Conservation (phyloP, 2,329 filamentous ascomycete species). For the Alternaria sp. region DNA sequence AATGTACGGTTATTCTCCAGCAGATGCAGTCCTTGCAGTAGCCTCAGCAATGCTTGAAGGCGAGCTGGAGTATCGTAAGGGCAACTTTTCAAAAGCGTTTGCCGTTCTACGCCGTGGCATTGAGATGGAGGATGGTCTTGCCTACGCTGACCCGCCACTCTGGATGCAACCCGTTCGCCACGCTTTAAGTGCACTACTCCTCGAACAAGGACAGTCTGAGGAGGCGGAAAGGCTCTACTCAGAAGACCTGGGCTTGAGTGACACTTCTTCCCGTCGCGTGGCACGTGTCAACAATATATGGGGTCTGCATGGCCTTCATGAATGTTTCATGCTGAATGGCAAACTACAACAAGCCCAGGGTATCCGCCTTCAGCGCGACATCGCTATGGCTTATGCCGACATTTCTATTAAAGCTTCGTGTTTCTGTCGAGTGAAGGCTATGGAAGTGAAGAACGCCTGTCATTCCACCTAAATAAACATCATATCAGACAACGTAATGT, state of each 20-base stretch:
- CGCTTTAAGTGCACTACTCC: conserved; percentile 6
- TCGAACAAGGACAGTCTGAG: conserved; percentile 9
- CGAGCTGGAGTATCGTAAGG: conserved; percentile 5
- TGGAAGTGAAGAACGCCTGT: no score
- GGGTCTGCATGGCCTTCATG: conserved; percentile 7
- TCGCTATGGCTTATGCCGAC: neutral
- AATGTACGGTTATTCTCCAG: no score
- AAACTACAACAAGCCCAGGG: neutral
- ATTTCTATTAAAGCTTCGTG: neutral
- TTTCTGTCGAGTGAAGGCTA: neutral
- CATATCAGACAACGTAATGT: neutral
- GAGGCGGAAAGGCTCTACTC: neutral
- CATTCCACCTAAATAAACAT: no score
- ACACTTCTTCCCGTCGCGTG: conserved; percentile 1
- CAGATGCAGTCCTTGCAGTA: no score
- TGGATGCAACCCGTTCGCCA: conserved; percentile 17
- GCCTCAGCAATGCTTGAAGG: conserved; percentile 4
- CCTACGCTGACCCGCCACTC: neutral
- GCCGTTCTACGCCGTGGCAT: neutral
- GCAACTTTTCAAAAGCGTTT: neutral
- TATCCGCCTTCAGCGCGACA: neutral
- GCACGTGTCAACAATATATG: conserved; percentile 10
- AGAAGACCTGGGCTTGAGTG: conserved; percentile 5
- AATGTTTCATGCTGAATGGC: conserved; percentile 1
- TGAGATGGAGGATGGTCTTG: neutral